Percentiles rank a stretch among this genome's conserved stretches.
Evolutionary conservation across 768 basidiomycete species (phyloP).

Genomic region (Termitomyces sp.): DNA sequence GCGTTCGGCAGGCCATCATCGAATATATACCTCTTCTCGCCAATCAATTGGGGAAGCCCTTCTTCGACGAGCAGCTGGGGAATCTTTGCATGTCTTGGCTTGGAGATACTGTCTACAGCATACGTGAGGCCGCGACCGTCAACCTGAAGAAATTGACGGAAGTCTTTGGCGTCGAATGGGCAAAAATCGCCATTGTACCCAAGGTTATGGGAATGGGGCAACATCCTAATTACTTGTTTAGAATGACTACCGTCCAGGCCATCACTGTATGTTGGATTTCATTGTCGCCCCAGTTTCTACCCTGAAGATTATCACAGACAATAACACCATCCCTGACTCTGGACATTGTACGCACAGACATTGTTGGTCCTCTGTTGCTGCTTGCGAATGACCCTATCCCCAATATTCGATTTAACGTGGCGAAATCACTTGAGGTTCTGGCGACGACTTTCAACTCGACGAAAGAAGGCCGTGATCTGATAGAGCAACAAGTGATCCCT

Average conservation of each 20-base stretch:
- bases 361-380: conserved; percentile 77
- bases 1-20: conserved; percentile 98
- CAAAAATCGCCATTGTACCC: conserved; percentile 87
- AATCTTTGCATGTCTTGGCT: conserved; percentile 99
- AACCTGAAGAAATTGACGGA: conserved; percentile 97
- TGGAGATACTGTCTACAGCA: conserved; percentile 97
- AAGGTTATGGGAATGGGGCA: conserved; percentile 97
- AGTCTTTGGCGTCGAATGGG: conserved; percentile 99
- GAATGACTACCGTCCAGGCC: conserved; percentile 99
- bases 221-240: conserved; percentile 93
- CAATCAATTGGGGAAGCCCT: conserved; percentile 92
- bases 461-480: conserved; percentile 69
- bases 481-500: conserved; percentile 71
- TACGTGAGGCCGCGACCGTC: conserved; percentile 95
- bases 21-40: conserved; percentile 99
- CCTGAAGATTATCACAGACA: conserved; percentile 48
- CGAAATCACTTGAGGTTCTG: conserved; percentile 89
- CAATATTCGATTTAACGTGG: conserved; percentile 98
- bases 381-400: conserved; percentile 91
- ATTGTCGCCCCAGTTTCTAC: conserved; percentile 4
- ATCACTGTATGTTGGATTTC: conserved; percentile 69
- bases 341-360: conserved; percentile 77
- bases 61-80: conserved; percentile 97
- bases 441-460: conserved; percentile 60
- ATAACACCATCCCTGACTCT: conserved; percentile 86